Conservation (phyloP, 73 alveolate species). For the Blepharisma japonicum region DNA sequence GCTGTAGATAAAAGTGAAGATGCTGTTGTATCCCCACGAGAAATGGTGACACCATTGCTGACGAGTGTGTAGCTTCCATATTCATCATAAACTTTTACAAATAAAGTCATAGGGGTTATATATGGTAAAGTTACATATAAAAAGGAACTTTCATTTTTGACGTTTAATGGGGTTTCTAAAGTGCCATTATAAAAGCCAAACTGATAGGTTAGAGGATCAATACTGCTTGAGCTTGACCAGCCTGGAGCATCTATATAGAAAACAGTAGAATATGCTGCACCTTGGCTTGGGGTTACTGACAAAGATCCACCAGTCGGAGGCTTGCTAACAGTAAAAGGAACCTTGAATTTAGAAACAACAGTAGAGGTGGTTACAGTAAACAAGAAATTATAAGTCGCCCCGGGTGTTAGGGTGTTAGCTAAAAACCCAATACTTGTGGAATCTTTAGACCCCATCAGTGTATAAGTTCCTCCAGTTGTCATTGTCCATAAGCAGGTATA, state of each 20-base stretch:
- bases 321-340: background rate
- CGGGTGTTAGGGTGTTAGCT: constrained; percentile 18
- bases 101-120: constrained; percentile 2
- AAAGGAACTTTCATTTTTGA: background rate
- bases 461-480: background rate
- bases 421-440: background rate
- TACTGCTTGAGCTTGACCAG: background rate
- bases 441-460: background rate
- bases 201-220: background rate
- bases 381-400: background rate
- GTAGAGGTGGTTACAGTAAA: background rate
- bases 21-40: background rate
- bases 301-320: constrained; percentile 8
- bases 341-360: background rate
- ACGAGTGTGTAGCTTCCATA: background rate
- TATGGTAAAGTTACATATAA: background rate
- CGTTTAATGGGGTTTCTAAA: background rate
- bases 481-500: background rate
- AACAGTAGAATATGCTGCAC: constrained; percentile 6
- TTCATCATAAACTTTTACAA: constrained; percentile 8
- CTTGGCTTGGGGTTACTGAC: background rate
- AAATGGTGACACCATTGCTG: background rate
- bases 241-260: background rate
- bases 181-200: background rate
- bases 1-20: background rate